Percentiles rank a stretch among this genome's conserved stretches.
Conservation (phyloP, 768 basidiomycete species). For the Candolleomyces aberdarensis region DNA sequence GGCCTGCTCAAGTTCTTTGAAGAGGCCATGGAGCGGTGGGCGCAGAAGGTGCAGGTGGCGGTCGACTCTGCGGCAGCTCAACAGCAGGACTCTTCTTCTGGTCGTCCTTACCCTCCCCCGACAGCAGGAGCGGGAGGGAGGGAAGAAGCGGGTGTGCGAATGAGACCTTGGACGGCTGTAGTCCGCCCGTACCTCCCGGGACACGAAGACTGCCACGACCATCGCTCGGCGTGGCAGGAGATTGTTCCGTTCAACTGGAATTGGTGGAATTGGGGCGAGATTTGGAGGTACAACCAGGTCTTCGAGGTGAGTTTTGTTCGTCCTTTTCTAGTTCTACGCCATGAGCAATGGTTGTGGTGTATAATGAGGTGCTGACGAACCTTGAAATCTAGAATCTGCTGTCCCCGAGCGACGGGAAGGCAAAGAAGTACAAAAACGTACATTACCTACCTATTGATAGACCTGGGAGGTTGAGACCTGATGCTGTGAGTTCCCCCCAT, state of each 20-base stretch:
- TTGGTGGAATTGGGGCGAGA: slow-evolving; percentile 67
- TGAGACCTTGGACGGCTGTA: slow-evolving; percentile 34
- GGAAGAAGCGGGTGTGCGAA: background rate
- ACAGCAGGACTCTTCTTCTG: too few species aligned
- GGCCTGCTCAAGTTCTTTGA: slow-evolving; percentile 54
- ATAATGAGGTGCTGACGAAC: slow-evolving; percentile 38
- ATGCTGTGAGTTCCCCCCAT: slow-evolving; percentile 46
- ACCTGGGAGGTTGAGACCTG: slow-evolving; percentile 60
- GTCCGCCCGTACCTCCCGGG: slow-evolving; percentile 63
- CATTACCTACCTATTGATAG: slow-evolving; percentile 60
- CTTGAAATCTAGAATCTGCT: slow-evolving; percentile 56
- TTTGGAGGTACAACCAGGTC: slow-evolving; percentile 46
- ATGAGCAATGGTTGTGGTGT: background rate
- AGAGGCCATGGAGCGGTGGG: slow-evolving; percentile 56
- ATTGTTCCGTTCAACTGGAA: slow-evolving; percentile 42
- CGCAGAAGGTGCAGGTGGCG: slow-evolving; percentile 40
- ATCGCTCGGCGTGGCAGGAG: slow-evolving; percentile 40
- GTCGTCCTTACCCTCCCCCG: background rate
- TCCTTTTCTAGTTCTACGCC: background rate
- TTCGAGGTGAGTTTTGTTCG: slow-evolving; percentile 4
- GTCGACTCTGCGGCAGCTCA: background rate
- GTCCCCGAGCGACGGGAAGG: slow-evolving; percentile 44
- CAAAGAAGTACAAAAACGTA: slow-evolving; percentile 46
- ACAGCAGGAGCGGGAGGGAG: slow-evolving; percentile 9
- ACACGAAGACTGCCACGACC: slow-evolving; percentile 59